A percentile compares a stretch with the other conserved stretches of the same genome.
These are phyloP conservation scores for Hansfordia pulvinata DNA, from an alignment of 2,329 filamentous ascomycete genomes.

Conservation along the genomic window DNA sequence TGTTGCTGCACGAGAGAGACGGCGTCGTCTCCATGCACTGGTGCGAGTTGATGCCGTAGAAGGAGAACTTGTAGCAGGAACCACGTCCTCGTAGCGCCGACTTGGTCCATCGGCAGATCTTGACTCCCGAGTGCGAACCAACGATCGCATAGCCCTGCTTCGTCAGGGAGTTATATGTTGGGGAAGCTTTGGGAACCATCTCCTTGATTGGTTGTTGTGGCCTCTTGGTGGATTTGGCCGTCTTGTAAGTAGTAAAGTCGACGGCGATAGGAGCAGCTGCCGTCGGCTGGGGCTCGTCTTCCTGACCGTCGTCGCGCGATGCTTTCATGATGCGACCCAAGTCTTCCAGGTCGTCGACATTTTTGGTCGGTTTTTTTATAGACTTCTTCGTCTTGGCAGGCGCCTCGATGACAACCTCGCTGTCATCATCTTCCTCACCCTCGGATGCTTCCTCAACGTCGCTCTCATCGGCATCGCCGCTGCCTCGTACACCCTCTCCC, in stretches of 20 bases:
- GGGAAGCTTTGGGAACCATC: conserved; percentile 87
- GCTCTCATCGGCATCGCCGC: conserved; percentile 73
- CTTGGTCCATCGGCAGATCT: conserved; percentile 98
- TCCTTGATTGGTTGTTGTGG: conserved; percentile 50
- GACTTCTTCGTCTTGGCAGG: conserved; percentile 22
- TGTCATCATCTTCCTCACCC: conserved; percentile 42
- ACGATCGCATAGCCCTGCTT: conserved; percentile 97
- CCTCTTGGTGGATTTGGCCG: conserved; percentile 32
- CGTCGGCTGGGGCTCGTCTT: conserved; percentile 9
- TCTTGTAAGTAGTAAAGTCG: conserved; percentile 69
- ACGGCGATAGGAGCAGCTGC: conserved; percentile 49
- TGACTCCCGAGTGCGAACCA: conserved; percentile 89
- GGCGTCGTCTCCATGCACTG: conserved; percentile 98
- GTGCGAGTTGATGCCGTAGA: conserved; percentile 93
- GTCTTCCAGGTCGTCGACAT: conserved; percentile 73
- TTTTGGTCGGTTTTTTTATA: conserved; percentile 28
- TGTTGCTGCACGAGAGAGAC: conserved; percentile 91
- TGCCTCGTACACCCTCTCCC: conserved; percentile 58
- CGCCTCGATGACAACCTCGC: conserved; percentile 33
- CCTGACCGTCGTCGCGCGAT: conserved; percentile 21
- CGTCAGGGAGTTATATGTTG: conserved; percentile 77
- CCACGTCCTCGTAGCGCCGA: conserved; percentile 85
- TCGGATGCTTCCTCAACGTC: conserved; percentile 64
- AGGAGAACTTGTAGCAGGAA: conserved; percentile 94
- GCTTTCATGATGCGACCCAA: conserved; percentile 52